These are phyloP conservation scores for Thermothielavioides terrestris DNA, from an alignment of 495 filamentous ascomycete genomes.

Conservation along the genomic window DNA sequence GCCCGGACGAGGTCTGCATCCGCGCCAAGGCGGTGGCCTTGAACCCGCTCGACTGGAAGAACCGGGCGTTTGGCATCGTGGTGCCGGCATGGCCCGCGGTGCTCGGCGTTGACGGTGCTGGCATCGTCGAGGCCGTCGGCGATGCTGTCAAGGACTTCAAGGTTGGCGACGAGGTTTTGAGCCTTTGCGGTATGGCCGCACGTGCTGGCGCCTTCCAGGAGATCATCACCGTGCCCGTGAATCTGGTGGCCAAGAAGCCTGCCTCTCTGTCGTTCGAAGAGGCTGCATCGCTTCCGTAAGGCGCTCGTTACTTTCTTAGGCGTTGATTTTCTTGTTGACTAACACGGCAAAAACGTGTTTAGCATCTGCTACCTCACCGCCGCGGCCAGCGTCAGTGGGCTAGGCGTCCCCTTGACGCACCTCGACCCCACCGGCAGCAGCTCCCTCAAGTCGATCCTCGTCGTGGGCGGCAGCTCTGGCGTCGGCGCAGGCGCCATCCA, in stretches of 20 bases:
- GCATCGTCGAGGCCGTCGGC: constrained; percentile 6
- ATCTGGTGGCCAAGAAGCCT: constrained; percentile 36
- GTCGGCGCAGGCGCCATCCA: constrained; percentile 35
- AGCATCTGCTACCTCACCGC: constrained; percentile 39
- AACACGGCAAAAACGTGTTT: background rate
- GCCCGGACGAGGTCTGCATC: constrained; percentile 30
- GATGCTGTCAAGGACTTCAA: constrained; percentile 22
- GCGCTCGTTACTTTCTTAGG: background rate
- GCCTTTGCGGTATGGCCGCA: constrained; percentile 13
- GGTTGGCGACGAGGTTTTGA: constrained; percentile 35
- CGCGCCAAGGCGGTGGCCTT: constrained; percentile 33
- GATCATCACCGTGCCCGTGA: constrained; percentile 25
- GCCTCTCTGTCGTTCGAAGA: constrained; percentile 28
- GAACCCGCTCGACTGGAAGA: constrained; percentile 42
- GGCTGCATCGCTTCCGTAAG: constrained; percentile 36
- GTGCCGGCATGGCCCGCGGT: constrained; percentile 38
- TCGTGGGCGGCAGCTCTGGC: constrained; percentile 37
- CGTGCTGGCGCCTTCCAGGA: constrained; percentile 34
- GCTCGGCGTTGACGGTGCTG: constrained; percentile 39
- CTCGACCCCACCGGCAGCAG: background rate
- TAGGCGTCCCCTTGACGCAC: no score
- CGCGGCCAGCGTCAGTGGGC: constrained; percentile 14
- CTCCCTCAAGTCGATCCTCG: constrained; percentile 24
- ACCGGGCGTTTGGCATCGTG: constrained; percentile 29
- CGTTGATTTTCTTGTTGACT: no score